Evolutionary conservation across 2,329 filamentous ascomycete species (phyloP).

Genomic region (Epichloe gansuensis): DNA sequence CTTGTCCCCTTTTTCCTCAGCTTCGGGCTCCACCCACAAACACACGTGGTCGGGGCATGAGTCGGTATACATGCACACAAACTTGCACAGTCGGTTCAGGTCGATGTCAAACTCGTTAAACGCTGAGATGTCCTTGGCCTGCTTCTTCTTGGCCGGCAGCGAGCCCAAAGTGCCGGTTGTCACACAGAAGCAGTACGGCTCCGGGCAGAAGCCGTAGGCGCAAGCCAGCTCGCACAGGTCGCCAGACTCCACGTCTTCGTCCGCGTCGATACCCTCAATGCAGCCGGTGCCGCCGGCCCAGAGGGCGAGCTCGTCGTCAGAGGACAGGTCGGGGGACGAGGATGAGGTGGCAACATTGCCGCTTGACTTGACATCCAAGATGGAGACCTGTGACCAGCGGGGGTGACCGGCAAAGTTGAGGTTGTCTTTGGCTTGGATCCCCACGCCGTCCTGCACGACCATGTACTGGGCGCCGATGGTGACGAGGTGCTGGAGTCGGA

Average conservation of each 20-base stretch:
- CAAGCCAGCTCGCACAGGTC: background rate
- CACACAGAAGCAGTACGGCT: background rate
- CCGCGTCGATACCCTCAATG: too few species aligned
- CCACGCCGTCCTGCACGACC: slow-evolving; percentile 13
- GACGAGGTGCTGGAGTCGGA: slow-evolving; percentile 16
- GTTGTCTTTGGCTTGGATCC: slow-evolving; percentile 16
- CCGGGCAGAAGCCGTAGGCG: background rate
- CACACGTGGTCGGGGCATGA: background rate
- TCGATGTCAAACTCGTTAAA: too few species aligned
- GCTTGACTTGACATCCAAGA: slow-evolving; percentile 9
- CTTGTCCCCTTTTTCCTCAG: background rate
- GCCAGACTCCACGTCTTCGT: background rate
- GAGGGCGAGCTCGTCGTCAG: too few species aligned
- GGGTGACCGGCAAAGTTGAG: slow-evolving; percentile 17
- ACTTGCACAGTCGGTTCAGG: slow-evolving; percentile 2
- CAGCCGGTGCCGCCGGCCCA: too few species aligned
- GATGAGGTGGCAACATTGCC: too few species aligned
- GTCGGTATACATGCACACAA: background rate
- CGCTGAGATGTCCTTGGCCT: background rate
- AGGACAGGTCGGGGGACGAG: too few species aligned
- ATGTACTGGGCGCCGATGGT: slow-evolving; percentile 21
- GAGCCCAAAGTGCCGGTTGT: background rate
- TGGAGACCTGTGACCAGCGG: slow-evolving; percentile 16
- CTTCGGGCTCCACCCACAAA: background rate
- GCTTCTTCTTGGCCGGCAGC: background rate